Evolutionary conservation across 2,329 filamentous ascomycete species (phyloP).

Genomic region (Lachnellula subtilissima): DNA sequence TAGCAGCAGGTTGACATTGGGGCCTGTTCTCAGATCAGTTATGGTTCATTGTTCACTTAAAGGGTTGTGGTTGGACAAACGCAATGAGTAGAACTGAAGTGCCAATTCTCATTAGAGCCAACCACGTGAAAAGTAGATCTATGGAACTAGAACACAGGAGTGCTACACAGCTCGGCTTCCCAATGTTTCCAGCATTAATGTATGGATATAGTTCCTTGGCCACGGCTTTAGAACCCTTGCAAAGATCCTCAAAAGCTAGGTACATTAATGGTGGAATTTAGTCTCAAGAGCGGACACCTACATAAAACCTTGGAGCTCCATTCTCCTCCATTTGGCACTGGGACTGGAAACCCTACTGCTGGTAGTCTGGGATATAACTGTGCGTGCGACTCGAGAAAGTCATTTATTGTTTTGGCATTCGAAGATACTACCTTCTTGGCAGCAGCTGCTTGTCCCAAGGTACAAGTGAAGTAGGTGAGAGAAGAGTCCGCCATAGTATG

Average conservation of each 20-base stretch:
- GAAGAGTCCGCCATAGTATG: not conserved
- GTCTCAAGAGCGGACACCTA: slow-evolving; percentile 1
- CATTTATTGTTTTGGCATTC: slow-evolving; percentile 48
- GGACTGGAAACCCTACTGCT: slow-evolving; percentile 47
- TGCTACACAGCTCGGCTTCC: slow-evolving; percentile 35
- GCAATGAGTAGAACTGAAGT: slow-evolving; percentile 53
- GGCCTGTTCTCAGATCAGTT: slow-evolving; percentile 33
- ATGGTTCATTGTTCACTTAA: not conserved
- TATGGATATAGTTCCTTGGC: not conserved
- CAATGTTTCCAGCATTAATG: no score
- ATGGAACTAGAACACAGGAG: slow-evolving; percentile 52
- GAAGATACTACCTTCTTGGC: slow-evolving; percentile 35
- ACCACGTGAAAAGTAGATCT: slow-evolving; percentile 55
- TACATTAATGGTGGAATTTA: not conserved
- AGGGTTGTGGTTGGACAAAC: slow-evolving; percentile 27
- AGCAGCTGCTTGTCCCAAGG: slow-evolving; percentile 49
- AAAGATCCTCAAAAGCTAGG: not conserved
- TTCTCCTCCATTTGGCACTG: slow-evolving; percentile 26
- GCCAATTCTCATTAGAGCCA: slow-evolving; percentile 53
- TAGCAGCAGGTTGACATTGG: slow-evolving; percentile 41
- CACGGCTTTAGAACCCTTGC: not conserved
- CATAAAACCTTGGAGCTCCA: slow-evolving; percentile 12
- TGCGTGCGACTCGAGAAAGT: slow-evolving; percentile 47
- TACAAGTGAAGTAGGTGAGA: slow-evolving; percentile 52
- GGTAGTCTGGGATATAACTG: slow-evolving; percentile 33